A percentile compares a stretch with the other conserved stretches of the same genome.
Conservation (phyloP, 2,329 filamentous ascomycete species). For the Coniochaeta hoffmannii region DNA sequence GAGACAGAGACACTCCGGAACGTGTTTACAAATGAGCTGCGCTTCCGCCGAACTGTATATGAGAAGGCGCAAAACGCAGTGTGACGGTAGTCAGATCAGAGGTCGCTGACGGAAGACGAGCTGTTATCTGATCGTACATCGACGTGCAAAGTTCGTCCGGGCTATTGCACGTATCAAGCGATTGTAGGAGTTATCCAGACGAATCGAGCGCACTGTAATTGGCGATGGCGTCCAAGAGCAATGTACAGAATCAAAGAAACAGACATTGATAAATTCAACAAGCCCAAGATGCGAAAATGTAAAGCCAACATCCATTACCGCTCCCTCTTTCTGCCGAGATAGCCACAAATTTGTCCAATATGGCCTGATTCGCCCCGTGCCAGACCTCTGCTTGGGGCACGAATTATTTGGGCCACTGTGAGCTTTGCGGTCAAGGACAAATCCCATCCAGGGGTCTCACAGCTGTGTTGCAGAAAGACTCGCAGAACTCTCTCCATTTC, state of each 20-base stretch:
- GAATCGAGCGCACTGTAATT: background rate
- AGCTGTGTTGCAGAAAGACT: constrained; percentile 3
- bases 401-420: background rate
- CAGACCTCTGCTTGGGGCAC: background rate
- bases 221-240: background rate
- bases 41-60: background rate
- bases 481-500: constrained; percentile 2
- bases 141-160: background rate
- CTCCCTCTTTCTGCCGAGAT: background rate
- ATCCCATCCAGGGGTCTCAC: background rate
- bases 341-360: background rate
- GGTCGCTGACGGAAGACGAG: background rate
- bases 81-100: background rate
- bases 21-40: background rate
- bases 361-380: background rate
- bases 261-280: background rate
- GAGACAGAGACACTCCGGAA: background rate
- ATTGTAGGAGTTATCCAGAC: background rate
- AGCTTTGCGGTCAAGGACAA: background rate
- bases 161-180: background rate
- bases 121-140: background rate
- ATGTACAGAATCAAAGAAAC: background rate
- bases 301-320: background rate
- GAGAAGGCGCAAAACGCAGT: background rate
- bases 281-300: background rate